Percentiles rank a stretch among this genome's conserved stretches.
These are phyloP conservation scores for Fragaria iinumae DNA, from an alignment of 306 rosid genomes.

Conservation along the genomic window DNA sequence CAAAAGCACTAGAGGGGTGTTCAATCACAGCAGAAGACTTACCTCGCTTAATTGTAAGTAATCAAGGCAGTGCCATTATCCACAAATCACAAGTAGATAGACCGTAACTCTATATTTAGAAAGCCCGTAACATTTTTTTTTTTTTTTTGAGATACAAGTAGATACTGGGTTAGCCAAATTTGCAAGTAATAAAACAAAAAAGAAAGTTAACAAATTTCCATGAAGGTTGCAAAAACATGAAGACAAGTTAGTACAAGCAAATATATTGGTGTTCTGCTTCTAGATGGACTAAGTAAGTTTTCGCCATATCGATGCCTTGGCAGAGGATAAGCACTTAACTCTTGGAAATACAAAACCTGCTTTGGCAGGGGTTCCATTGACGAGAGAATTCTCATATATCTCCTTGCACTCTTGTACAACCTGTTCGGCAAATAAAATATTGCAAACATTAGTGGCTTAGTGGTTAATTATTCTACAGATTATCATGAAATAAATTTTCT, in stretches of 20 bases:
- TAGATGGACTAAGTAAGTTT: slow-evolving; percentile 57
- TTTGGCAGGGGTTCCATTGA: slow-evolving; percentile 76
- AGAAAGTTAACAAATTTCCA: too few relatives aligned
- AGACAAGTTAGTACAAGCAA: background rate
- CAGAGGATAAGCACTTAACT: slow-evolving; percentile 64
- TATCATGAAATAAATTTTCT: background rate
- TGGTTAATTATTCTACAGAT: background rate
- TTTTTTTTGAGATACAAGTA: too few relatives aligned
- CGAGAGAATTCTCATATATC: slow-evolving; percentile 81
- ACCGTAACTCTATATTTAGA: too few relatives aligned
- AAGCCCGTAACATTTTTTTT: too few relatives aligned
- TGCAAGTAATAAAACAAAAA: too few relatives aligned
- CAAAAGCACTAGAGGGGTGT: too few relatives aligned
- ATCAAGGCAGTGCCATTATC: too few relatives aligned
- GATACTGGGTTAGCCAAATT: too few relatives aligned
- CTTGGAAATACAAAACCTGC: slow-evolving; percentile 75
- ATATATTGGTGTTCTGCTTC: background rate
- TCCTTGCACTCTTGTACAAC: slow-evolving; percentile 98
- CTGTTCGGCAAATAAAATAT: slow-evolving; percentile 38
- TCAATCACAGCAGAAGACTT: too few relatives aligned
- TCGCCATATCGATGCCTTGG: slow-evolving; percentile 79
- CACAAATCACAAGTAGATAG: too few relatives aligned
- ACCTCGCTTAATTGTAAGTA: too few relatives aligned
- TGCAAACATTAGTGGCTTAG: background rate
- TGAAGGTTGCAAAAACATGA: background rate